phyloP scores from a whole-genome alignment of 768 basidiomycete genomes.

The Podaxis rugospora region DNA sequence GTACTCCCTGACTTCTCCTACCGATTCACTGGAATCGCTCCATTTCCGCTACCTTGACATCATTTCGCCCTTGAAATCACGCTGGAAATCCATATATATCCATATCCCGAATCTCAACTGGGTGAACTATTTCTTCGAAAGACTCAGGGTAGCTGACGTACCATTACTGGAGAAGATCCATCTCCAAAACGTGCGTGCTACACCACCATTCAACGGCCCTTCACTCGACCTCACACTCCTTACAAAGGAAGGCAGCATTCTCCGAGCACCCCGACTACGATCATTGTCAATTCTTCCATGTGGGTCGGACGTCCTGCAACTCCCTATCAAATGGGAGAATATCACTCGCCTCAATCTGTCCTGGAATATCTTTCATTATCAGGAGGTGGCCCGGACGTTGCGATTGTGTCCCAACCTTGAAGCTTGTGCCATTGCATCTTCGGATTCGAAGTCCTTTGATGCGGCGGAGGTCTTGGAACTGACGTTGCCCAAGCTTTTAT shows the following conservation, averaged over 20 bases:
- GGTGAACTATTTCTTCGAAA: background rate
- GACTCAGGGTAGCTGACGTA: background rate
- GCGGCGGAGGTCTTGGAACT: background rate
- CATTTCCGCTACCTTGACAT: background rate
- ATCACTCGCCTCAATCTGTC: background rate
- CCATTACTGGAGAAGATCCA: background rate
- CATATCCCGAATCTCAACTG: background rate
- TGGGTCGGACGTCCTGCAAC: background rate
- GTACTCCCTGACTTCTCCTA: too few relatives aligned
- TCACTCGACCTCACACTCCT: background rate
- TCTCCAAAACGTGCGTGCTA: background rate
- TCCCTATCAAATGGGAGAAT: background rate
- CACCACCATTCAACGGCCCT: too few relatives aligned
- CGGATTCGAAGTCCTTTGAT: background rate
- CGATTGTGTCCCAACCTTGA: background rate
- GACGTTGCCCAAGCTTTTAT: background rate
- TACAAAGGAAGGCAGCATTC: background rate
- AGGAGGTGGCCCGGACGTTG: background rate
- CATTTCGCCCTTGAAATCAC: background rate
- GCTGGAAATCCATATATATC: background rate
- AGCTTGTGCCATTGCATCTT: background rate
- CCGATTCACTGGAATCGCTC: too few relatives aligned
- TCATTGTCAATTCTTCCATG: background rate
- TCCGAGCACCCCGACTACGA: background rate
- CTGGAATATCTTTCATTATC: background rate